Percentiles rank a stretch among this genome's conserved stretches.
Evolutionary conservation across 768 basidiomycete species (phyloP).

Genomic region (Rhodotorula babjevae): DNA sequence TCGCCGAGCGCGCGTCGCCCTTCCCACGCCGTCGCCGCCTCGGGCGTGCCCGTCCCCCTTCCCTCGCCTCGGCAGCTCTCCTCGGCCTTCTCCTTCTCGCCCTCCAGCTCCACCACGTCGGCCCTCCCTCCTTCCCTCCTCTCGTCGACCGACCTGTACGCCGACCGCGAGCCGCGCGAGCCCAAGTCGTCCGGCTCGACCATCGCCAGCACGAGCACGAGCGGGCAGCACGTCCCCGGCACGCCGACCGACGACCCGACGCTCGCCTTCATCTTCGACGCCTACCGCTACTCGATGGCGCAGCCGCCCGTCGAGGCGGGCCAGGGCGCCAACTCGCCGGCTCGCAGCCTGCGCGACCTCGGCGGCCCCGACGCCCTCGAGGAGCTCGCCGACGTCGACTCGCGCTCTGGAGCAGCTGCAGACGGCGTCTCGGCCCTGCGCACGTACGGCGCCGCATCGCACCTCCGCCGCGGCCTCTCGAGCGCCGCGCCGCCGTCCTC

Average conservation of each 20-base stretch:
- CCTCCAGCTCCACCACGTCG: not conserved
- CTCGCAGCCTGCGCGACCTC: not conserved
- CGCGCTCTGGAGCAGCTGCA: not conserved
- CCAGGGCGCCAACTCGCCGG: not conserved
- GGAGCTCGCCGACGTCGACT: not conserved
- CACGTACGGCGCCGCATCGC: constrained; percentile 2
- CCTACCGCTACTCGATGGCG: constrained; percentile 15
- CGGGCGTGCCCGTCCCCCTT: not conserved
- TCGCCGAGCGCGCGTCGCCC: not conserved
- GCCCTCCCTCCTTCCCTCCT: not conserved
- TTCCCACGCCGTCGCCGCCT: not conserved
- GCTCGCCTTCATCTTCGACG: constrained; percentile 31
- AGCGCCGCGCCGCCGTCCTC: not conserved
- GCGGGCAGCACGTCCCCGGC: not conserved
- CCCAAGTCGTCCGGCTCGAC: constrained; percentile 15
- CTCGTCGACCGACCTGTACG: not conserved
- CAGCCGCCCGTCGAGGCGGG: too few species aligned
- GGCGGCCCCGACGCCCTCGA: not conserved
- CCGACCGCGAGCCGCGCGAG: not conserved
- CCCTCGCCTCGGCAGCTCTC: not conserved
- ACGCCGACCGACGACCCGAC: constrained; percentile 20
- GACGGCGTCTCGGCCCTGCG: not conserved
- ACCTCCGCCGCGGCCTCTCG: not conserved
- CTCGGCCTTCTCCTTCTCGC: constrained; percentile 13
- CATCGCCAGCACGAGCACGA: not conserved